Evolutionary conservation across 1,284 basidiomycete genomes (phyloP).

Genomic region (Ceratorhiza oryzae-sativae): DNA sequence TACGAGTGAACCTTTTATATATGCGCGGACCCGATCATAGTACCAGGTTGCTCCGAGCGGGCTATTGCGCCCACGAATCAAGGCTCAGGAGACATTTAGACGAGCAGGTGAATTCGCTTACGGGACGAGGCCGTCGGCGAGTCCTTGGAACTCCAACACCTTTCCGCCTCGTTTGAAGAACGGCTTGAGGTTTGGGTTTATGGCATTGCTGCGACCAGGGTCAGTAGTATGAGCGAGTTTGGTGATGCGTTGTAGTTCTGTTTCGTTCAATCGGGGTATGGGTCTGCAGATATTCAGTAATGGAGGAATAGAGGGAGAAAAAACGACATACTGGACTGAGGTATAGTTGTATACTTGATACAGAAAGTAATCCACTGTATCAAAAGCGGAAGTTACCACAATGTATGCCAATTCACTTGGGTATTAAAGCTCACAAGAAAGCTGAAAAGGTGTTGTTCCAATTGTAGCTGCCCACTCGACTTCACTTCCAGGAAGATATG

Average conservation of each 20-base stretch:
- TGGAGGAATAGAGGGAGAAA: no score
- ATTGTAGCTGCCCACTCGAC: neutral
- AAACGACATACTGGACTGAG: constrained; percentile 1
- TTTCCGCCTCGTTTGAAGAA: constrained; percentile 28
- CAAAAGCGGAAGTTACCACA: neutral
- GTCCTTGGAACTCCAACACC: constrained; percentile 16
- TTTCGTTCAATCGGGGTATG: neutral
- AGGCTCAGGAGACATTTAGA: no score
- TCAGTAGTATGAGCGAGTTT: neutral
- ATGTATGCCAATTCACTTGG: neutral
- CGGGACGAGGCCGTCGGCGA: constrained; percentile 14
- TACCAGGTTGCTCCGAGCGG: constrained; percentile 12
- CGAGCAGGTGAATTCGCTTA: neutral
- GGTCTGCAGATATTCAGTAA: neutral
- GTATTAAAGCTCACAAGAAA: neutral
- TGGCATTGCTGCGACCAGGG: constrained; percentile 6
- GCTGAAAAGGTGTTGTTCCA: neutral
- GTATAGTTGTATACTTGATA: constrained; percentile 31
- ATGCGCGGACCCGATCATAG: constrained; percentile 21
- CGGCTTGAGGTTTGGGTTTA: constrained; percentile 24
- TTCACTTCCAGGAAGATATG: neutral
- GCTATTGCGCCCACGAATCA: neutral
- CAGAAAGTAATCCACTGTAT: constrained; percentile 8
- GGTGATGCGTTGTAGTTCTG: constrained; percentile 11
- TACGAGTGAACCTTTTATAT: neutral